Evolutionary conservation across 78 protist species (phyloP), one percentile per base, ranked within the genome.

Genomic region (Speleostelium caveatum): DNA sequence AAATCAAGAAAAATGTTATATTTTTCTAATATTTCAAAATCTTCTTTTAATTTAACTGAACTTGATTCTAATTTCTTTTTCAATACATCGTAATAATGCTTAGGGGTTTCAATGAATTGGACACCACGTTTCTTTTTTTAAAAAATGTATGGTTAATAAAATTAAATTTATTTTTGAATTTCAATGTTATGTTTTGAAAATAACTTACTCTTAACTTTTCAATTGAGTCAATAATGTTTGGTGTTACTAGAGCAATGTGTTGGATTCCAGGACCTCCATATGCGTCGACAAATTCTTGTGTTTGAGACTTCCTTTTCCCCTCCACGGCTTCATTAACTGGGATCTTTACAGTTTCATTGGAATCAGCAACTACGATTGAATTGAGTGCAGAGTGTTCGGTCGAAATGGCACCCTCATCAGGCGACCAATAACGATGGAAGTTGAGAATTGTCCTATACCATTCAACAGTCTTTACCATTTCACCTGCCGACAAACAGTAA

Each of bases 181-280:
- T n/a, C n/a, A n/a, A n/a, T n/a, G n/a, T n/a, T n/a, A n/a, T n/a
- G n/a, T n/a, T n/a, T n/a, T n/a, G n/a, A n/a, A n/a, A n/a, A n/a
- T n/a, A n/a, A n/a, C n/a, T n/a, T n/a, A n/a, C n/a, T n/a, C n/a
- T n/a, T 21, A 67, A n/a, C 2, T 17, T 56, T 86, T 39, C 55
- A 71, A 85, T 61, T 24, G 96, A 3, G 0, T 61, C 56, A 35
- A 95, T 38, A 60, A 97, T 75, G 60, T 97, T 96, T 24, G 7
- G 21, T 12, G 94, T 78, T 63, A 28, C 26, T n/a, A 95, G 75
- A 21, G 98, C 98, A 6, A 97, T 75, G 94, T 97, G 98, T 83
- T 97, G 98, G 30, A 91, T 94, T 4, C 98, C 98, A 0, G 97
- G 90, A 51, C 98, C 96, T 12, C 94, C 96, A 62, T 94, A 86